Conservation (phyloP, 225 moss, liverwort and hornwort genomes). For the Bryum argenteum region DNA sequence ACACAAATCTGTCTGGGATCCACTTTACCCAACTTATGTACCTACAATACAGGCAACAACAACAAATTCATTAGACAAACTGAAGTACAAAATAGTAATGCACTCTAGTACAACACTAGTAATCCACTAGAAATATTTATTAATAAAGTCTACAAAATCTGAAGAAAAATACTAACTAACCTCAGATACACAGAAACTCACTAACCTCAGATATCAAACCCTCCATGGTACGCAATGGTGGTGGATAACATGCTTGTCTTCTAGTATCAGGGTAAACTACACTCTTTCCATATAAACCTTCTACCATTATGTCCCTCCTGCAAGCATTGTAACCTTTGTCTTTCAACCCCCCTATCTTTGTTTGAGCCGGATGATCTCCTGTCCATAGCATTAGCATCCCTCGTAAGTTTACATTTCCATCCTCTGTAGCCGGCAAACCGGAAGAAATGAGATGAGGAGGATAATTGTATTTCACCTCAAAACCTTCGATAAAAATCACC, state of each 20-base stretch:
- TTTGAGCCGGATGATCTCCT: background rate
- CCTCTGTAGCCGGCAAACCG: accelerated
- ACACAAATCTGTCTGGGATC: background rate
- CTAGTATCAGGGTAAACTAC: background rate
- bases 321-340: background rate
- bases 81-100: no score
- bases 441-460: background rate
- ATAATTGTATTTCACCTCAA: background rate
- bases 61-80: background rate
- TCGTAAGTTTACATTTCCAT: background rate
- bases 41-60: background rate
- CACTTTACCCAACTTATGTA: background rate
- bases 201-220: background rate
- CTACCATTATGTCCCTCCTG: background rate
- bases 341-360: background rate
- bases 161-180: background rate
- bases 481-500: background rate
- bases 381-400: background rate
- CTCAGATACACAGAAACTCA: background rate
- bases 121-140: background rate
- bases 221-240: background rate
- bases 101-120: no score
- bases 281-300: background rate
- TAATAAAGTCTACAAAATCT: background rate
- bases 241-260: background rate